These are phyloP conservation scores for Kwoniella sp. DNA, from an alignment of 768 basidiomycete species.

Conservation along the genomic window DNA sequence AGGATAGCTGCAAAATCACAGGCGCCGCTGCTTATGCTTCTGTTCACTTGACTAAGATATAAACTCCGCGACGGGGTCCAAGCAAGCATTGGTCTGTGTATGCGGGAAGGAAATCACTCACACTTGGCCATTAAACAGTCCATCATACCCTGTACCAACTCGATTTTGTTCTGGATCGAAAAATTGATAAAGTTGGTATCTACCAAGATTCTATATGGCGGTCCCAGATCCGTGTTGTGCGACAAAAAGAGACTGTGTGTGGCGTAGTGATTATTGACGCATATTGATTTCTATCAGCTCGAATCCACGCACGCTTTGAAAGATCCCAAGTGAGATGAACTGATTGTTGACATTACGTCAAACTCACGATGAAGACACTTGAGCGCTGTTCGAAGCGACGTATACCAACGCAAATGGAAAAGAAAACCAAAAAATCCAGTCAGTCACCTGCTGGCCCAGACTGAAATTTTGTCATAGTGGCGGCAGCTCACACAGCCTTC, in stretches of 20 bases:
- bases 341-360: too few species aligned
- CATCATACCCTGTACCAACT: constrained; percentile 98
- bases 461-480: background rate
- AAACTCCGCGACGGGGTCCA: too few species aligned
- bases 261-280: background rate
- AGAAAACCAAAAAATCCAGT: background rate
- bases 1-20: too few species aligned
- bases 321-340: too few species aligned
- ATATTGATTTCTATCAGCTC: too few species aligned
- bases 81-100: too few species aligned
- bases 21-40: background rate
- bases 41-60: background rate
- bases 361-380: constrained; percentile 50
- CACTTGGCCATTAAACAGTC: constrained; percentile 98
- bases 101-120: too few species aligned
- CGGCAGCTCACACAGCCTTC: constrained; percentile 65
- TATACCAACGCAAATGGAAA: too few species aligned
- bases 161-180: constrained; percentile 94
- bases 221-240: constrained; percentile 93
- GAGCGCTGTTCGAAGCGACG: constrained; percentile 33
- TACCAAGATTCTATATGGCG: constrained; percentile 94
- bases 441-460: constrained; percentile 63
- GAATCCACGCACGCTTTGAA: too few species aligned
- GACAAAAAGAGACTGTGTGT: constrained; percentile 88
- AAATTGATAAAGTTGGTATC: constrained; percentile 99